Evolutionary conservation across 352 stramenopile genomes (phyloP), one percentile per base, ranked within the genome.

Genomic region (Phytophthora vignae): DNA sequence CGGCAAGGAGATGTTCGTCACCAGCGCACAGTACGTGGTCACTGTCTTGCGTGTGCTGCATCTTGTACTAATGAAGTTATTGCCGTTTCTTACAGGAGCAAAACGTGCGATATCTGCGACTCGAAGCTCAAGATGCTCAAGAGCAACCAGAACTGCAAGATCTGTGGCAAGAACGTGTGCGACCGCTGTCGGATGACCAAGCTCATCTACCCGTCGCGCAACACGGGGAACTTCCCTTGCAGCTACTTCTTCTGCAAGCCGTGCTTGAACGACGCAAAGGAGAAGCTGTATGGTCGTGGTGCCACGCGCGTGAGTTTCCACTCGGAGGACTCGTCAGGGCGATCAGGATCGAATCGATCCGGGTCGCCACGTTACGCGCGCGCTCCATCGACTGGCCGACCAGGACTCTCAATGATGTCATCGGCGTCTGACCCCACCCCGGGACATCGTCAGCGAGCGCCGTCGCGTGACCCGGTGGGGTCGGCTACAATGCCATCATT

Each of bases 81-180:
- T 68, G 42, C 29, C 12, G 12, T 36, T 40, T 25, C 25, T 46
- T 12, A 70, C 54, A 81, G 67, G 22, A 79, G 71, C 60, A 88
- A 89, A 57, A 75, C 71, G 22, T 90, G 84, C 40, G 82, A 90
- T 58, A 86, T 89, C 61, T 91, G 82, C 52, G 77, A 90, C 63
- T 79, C 78, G 42, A 88, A 87, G 67, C 73, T 91, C 33, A 87
- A 82, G 60, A 60, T 76, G 54, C 54, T 82, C 19, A 89, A 89
- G 50, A 69, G 64, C 11, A 77, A 77, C 25, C 77, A 90, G 60
- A 82, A 81, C 63, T 91, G 84, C 74, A 90, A 90, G 69, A 85
- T 83, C 57, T 91, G 84, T 29, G 76, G 84, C 64, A 90, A 90
- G 78, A 89, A 87, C 58, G 81, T 91, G 48, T 91, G 82, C 65